phyloP scores from a whole-genome alignment of 2,329 filamentous ascomycete genomes.

The Claviceps fusiformis region DNA sequence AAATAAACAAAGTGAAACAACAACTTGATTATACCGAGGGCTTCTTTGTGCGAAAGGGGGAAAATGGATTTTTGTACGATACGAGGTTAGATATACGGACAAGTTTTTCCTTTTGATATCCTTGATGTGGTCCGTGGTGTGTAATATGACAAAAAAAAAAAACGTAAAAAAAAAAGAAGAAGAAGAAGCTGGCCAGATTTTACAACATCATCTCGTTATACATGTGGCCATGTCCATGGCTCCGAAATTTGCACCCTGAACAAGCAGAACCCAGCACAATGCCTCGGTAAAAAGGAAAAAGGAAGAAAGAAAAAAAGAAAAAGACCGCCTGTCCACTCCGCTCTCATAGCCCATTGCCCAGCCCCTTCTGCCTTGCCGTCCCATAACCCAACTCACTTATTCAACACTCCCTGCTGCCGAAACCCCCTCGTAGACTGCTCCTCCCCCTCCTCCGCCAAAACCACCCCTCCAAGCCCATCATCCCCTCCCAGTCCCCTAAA shows the following conservation, averaged over 20 bases:
- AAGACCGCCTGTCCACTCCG: background rate
- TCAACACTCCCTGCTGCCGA: slow-evolving; percentile 30
- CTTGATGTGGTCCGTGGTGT: too few relatives aligned
- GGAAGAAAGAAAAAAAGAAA: background rate
- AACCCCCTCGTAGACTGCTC: slow-evolving; percentile 30
- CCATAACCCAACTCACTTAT: too few relatives aligned
- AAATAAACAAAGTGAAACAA: background rate
- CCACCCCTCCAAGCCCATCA: slow-evolving; percentile 20
- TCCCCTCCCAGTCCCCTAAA: slow-evolving; percentile 38
- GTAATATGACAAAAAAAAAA: too few relatives aligned
- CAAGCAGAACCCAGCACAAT: too few relatives aligned
- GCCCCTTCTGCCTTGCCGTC: too few relatives aligned
- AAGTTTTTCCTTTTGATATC: background rate
- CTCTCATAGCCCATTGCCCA: too few relatives aligned
- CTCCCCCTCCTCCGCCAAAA: slow-evolving; percentile 19
- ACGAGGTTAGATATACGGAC: background rate
- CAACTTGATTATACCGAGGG: background rate
- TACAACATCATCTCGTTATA: background rate
- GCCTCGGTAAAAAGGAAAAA: too few relatives aligned
- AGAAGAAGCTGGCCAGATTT: too few relatives aligned
- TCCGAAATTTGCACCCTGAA: background rate
- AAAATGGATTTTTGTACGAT: background rate
- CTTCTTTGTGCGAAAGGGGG: background rate
- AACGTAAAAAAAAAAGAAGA: too few relatives aligned
- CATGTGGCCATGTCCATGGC: background rate